Conservation (phyloP, 2,329 filamentous ascomycete species). For the Arthrobotrys iridis region DNA sequence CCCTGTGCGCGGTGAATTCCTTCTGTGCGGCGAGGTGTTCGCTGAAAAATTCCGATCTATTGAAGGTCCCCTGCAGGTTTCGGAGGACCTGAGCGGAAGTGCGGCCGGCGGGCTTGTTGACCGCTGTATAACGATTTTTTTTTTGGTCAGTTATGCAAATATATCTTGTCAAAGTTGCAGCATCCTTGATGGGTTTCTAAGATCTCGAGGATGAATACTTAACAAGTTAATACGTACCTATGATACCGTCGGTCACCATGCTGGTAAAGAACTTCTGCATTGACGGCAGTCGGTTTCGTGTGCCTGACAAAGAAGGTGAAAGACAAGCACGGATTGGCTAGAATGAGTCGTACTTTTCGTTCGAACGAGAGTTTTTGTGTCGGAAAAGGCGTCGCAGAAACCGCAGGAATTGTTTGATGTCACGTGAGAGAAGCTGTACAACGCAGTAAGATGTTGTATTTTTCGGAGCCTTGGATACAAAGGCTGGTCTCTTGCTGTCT, state of each 20-base stretch:
- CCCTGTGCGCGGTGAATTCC: conserved; percentile 68
- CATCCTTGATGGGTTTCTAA: background rate
- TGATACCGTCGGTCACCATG: conserved; percentile 51
- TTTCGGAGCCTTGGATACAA: background rate
- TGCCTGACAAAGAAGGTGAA: background rate
- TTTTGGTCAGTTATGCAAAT: background rate
- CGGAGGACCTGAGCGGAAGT: conserved; percentile 92
- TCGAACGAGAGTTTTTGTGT: background rate
- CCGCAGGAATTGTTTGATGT: background rate
- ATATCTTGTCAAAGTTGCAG: background rate
- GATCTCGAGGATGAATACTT: background rate
- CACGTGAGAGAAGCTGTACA: background rate
- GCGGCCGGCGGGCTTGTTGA: conserved; percentile 89
- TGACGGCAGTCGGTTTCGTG: background rate
- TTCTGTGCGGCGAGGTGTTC: conserved; percentile 77
- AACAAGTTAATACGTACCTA: no score
- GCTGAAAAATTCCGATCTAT: conserved; percentile 79
- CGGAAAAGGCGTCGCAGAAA: conserved; percentile 5
- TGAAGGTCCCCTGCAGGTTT: conserved; percentile 84
- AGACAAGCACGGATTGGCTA: background rate
- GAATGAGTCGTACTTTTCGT: background rate
- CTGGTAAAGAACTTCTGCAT: conserved; percentile 34
- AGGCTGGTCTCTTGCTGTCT: no score
- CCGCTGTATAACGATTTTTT: conserved; percentile 68
- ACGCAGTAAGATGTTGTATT: conserved; percentile 3